phyloP scores from a whole-genome alignment of 2,329 filamentous ascomycete genomes.

The Fusarium armeniacum region DNA sequence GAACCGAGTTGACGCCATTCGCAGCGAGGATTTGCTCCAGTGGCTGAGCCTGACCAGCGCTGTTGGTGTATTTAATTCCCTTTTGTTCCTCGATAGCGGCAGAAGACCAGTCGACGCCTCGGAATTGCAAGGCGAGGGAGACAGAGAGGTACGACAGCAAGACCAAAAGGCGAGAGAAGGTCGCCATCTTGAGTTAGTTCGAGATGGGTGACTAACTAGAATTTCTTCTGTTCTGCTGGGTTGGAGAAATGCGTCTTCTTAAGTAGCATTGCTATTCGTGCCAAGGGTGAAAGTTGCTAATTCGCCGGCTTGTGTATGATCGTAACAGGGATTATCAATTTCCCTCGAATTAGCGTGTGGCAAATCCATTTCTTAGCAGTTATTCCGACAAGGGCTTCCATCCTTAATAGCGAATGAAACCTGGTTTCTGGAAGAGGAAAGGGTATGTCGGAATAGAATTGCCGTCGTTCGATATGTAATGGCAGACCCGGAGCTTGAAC shows the following conservation, averaged over 20 bases:
- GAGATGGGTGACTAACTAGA: neutral
- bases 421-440: neutral
- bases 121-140: slow-evolving; percentile 68
- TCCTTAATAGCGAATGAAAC: slow-evolving; percentile 32
- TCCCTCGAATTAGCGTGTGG: slow-evolving; percentile 28
- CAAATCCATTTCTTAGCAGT: slow-evolving; percentile 6
- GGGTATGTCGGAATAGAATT: neutral
- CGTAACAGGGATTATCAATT: neutral
- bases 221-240: too few relatives aligned
- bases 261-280: slow-evolving; percentile 10
- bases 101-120: slow-evolving; percentile 79
- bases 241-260: neutral
- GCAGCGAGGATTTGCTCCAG: slow-evolving; percentile 74
- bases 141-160: slow-evolving; percentile 38
- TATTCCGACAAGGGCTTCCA: slow-evolving; percentile 11
- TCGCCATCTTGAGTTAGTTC: slow-evolving; percentile 29
- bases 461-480: slow-evolving; percentile 2
- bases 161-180: slow-evolving; percentile 14
- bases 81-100: slow-evolving; percentile 72
- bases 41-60: slow-evolving; percentile 62
- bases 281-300: neutral
- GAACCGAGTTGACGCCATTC: slow-evolving; percentile 76
- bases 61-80: slow-evolving; percentile 72
- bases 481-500: slow-evolving; percentile 4
- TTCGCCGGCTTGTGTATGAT: slow-evolving; percentile 10